Conservation (phyloP, 139 green algal species). For the Chlamydomonas incerta region DNA sequence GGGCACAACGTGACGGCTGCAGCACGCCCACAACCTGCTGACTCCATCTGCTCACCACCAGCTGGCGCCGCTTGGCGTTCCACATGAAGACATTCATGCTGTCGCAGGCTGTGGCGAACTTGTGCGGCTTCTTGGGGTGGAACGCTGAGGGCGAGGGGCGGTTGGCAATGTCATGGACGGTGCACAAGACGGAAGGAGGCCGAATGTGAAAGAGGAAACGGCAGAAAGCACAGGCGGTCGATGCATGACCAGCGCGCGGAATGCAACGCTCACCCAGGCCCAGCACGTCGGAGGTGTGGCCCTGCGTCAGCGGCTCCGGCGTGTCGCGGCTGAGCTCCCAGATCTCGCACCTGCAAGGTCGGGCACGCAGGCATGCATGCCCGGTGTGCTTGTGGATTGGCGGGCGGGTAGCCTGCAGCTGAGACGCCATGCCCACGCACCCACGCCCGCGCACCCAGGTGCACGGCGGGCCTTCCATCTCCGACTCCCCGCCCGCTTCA, state of each 20-base stretch:
- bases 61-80: constrained; percentile 63
- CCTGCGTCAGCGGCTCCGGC: constrained; percentile 60
- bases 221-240: no score
- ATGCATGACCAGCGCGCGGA: no score
- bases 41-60: constrained; percentile 48
- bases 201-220: no score
- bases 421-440: no score
- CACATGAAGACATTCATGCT: constrained; percentile 64
- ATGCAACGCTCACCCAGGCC: constrained; percentile 26
- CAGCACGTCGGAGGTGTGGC: constrained; percentile 56
- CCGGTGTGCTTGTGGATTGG: no score
- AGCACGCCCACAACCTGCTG: no score
- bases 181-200: no score
- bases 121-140: constrained; percentile 69
- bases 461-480: not conserved
- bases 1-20: no score
- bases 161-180: no score
- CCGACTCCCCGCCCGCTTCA: constrained; percentile 25
- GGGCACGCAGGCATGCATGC: no score
- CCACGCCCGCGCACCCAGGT: no score
- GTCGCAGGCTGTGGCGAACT: constrained; percentile 68
- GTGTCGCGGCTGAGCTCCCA: constrained; percentile 54
- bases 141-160: constrained; percentile 33
- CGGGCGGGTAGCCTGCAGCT: no score
- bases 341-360: constrained; percentile 51